Evolutionary conservation across 805 yeast genomes (phyloP).

Genomic region (Tetrapisispora pingtungensis): DNA sequence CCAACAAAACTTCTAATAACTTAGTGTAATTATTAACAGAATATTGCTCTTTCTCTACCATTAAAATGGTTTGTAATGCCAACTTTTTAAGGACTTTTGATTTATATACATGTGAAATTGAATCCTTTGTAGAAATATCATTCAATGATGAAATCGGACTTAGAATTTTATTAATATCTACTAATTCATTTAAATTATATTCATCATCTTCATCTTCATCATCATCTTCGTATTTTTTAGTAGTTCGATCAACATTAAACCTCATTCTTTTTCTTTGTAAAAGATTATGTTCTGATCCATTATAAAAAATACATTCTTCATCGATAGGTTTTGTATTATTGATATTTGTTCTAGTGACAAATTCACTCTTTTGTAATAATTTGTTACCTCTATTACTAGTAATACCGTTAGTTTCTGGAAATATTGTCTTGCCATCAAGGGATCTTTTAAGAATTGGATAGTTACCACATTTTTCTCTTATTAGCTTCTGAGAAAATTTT

Average conservation of each 20-base stretch:
- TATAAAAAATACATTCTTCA: conserved; percentile 27
- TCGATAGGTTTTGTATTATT: conserved; percentile 24
- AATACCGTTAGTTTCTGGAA: conserved; percentile 26
- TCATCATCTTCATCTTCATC: conserved; percentile 21
- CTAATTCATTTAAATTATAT: conserved; percentile 36
- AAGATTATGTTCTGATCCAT: conserved; percentile 30
- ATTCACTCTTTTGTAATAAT: conserved; percentile 39
- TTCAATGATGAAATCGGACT: conserved; percentile 75
- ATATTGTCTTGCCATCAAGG: conserved; percentile 17
- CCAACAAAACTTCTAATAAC: conserved; percentile 68
- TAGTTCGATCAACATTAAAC: conserved; percentile 4
- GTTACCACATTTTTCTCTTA: conserved; percentile 28
- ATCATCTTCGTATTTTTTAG: conserved; percentile 5
- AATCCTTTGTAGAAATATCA: conserved; percentile 63
- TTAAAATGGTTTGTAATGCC: conserved; percentile 63
- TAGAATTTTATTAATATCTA: conserved; percentile 49
- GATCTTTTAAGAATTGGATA: conserved; percentile 25
- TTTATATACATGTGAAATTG: conserved; percentile 57
- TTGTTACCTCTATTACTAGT: conserved; percentile 49
- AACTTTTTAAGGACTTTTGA: conserved; percentile 45
- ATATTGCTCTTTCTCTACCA: conserved; percentile 73
- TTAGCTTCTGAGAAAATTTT: conserved; percentile 20
- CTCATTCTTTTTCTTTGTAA: conserved; percentile 27
- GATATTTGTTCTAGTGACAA: conserved; percentile 37
- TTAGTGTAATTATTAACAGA: conserved; percentile 62